phyloP scores from a whole-genome alignment of 2,329 filamentous ascomycete species.

The Proliferodiscus dingleyae region DNA sequence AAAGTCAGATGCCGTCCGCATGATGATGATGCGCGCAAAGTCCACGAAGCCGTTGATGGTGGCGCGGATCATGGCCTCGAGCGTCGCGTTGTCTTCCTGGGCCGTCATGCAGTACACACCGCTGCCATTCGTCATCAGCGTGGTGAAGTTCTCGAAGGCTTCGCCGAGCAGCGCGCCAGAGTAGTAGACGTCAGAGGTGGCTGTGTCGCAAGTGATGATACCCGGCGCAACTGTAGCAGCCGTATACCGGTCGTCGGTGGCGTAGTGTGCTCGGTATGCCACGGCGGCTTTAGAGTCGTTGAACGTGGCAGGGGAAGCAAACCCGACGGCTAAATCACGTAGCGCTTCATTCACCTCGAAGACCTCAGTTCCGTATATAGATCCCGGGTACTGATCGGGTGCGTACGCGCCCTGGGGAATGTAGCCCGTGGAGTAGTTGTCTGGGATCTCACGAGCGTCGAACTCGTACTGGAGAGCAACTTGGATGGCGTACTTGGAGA shows the following conservation, averaged over 20 bases:
- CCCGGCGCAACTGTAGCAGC: slow-evolving; percentile 45
- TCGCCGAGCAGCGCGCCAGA: slow-evolving; percentile 55
- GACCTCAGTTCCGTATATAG: slow-evolving; percentile 64
- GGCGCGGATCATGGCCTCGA: slow-evolving; percentile 60
- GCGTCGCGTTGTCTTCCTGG: slow-evolving; percentile 67
- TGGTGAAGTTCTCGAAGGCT: slow-evolving; percentile 61
- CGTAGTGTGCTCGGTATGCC: slow-evolving; percentile 52
- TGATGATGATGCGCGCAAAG: slow-evolving; percentile 61
- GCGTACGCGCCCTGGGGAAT: slow-evolving; percentile 55
- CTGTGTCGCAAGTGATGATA: slow-evolving; percentile 60
- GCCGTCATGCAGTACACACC: slow-evolving; percentile 66
- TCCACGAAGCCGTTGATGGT: slow-evolving; percentile 55
- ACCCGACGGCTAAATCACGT: slow-evolving; percentile 45
- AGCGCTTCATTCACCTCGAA: slow-evolving; percentile 60
- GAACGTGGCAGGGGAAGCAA: slow-evolving; percentile 49
- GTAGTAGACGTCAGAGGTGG: slow-evolving; percentile 70
- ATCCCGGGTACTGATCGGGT: slow-evolving; percentile 53
- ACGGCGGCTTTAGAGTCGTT: slow-evolving; percentile 45
- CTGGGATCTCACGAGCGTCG: slow-evolving; percentile 62
- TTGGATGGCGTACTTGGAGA: slow-evolving; percentile 66
- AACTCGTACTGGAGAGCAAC: slow-evolving; percentile 74
- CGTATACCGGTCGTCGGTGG: slow-evolving; percentile 42
- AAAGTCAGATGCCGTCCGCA: slow-evolving; percentile 67
- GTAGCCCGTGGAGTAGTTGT: slow-evolving; percentile 63
- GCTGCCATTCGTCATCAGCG: slow-evolving; percentile 61